A percentile compares a stretch with the other conserved stretches of the same genome.
phyloP scores from a whole-genome alignment of 345 rosid species.

The Streptanthus diversifolius region DNA sequence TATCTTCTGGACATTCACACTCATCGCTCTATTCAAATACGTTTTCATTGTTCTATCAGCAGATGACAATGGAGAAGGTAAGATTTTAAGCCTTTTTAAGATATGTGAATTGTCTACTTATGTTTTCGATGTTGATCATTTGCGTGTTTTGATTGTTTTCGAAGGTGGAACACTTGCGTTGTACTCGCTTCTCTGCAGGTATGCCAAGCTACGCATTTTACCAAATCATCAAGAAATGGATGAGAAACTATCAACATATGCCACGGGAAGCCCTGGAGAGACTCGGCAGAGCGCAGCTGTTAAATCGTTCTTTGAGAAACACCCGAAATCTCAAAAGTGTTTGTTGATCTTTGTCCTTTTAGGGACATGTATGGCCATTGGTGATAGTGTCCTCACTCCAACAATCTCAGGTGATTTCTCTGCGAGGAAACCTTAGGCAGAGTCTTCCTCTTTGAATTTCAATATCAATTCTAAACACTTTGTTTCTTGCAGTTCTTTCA shows the following conservation, averaged over 20 bases:
- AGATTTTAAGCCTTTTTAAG: background rate
- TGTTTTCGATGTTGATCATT: background rate
- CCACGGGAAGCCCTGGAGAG: conserved; percentile 43
- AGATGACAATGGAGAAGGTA: conserved; percentile 90
- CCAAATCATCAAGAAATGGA: conserved; percentile 86
- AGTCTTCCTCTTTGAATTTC: background rate
- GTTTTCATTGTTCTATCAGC: conserved; percentile 60
- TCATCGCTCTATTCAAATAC: conserved; percentile 72
- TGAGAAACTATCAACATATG: conserved; percentile 65
- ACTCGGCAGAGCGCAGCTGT: conserved; percentile 49
- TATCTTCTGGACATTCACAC: conserved; percentile 87
- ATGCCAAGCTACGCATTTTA: conserved; percentile 59
- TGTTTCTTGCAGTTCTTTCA: conserved; percentile 60
- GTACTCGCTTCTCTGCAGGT: conserved; percentile 84
- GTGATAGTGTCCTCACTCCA: conserved; percentile 80
- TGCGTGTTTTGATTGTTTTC: background rate
- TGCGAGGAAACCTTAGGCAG: background rate
- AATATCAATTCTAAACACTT: background rate
- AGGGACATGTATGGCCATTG: conserved; percentile 77
- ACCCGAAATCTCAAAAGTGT: conserved; percentile 44
- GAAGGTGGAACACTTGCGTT: conserved; percentile 89
- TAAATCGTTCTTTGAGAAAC: conserved; percentile 58
- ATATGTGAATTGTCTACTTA: background rate
- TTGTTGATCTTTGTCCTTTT: conserved; percentile 62
- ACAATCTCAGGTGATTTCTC: conserved; percentile 64